phyloP scores from a whole-genome alignment of 106 monocot species.

The Dendrobium huoshanense region DNA sequence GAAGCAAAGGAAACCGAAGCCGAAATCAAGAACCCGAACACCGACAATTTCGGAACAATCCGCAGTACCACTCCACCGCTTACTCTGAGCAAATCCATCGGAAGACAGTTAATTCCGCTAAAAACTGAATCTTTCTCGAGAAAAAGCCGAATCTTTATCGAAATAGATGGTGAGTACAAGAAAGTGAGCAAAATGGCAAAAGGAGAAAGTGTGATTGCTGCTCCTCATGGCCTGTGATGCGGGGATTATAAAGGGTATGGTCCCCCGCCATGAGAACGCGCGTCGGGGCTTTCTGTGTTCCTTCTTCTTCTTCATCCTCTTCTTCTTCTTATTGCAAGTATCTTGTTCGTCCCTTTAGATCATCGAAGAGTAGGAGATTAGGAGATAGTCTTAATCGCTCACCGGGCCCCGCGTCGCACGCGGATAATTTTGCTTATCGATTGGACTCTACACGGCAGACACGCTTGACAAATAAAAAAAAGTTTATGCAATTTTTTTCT shows the following conservation, averaged over 20 bases:
- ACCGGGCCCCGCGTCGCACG: not conserved
- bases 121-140: not conserved
- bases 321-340: not conserved
- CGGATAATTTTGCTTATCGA: not conserved
- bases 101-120: not conserved
- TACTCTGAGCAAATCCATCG: constrained; percentile 2
- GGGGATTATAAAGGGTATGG: not conserved
- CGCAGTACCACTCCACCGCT: constrained; percentile 2
- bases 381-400: not conserved
- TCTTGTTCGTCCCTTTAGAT: not conserved
- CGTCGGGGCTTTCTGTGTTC: constrained; percentile 3
- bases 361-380: not conserved
- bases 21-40: not conserved
- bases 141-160: not conserved
- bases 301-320: constrained; percentile 1
- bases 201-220: not conserved
- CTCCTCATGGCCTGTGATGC: not conserved
- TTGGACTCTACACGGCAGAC: not conserved
- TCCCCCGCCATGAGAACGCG: constrained; percentile 6
- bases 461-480: not conserved
- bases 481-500: too few relatives aligned
- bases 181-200: not conserved
- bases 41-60: not conserved
- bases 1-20: not conserved
- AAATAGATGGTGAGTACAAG: not conserved